A percentile compares a stretch with the other conserved stretches of the same genome.
Evolutionary conservation across 495 filamentous ascomycete species (phyloP).

Genomic region (Aspergillus biplanus): DNA sequence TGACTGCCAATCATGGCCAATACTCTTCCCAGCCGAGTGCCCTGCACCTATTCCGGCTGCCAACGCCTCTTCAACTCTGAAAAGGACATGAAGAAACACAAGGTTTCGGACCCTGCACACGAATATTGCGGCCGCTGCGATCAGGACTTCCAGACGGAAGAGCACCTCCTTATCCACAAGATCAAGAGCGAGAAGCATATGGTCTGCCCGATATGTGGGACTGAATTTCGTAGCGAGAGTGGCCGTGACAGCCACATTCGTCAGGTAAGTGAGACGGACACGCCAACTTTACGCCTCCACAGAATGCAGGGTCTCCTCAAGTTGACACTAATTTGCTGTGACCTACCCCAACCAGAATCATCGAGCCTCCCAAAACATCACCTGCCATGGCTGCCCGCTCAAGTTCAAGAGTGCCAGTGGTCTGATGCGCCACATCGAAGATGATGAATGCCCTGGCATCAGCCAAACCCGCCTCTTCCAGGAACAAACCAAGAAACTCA

Average conservation of each 20-base stretch:
- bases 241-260: conserved; percentile 52
- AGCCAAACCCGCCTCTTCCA: conserved; percentile 33
- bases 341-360: conserved; percentile 37
- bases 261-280: conserved; percentile 37
- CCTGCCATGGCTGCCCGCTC: conserved; percentile 49
- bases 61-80: conserved; percentile 59
- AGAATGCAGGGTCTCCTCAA: not conserved
- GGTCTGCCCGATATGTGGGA: conserved; percentile 54
- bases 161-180: conserved; percentile 45
- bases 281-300: too few species aligned
- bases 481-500: conserved; percentile 42
- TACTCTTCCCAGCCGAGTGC: conserved; percentile 29
- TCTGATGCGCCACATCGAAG: conserved; percentile 56
- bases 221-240: conserved; percentile 50
- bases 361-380: conserved; percentile 43
- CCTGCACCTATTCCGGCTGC: conserved; percentile 66
- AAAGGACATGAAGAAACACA: conserved; percentile 51
- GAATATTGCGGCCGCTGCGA: conserved; percentile 57
- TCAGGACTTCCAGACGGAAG: conserved; percentile 48
- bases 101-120: conserved; percentile 43
- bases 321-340: not conserved
- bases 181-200: conserved; percentile 47
- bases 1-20: not conserved
- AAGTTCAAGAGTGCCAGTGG: conserved; percentile 47
- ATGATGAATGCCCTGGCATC: conserved; percentile 45